Evolutionary conservation across 805 yeast species (phyloP).

Genomic region (Yamadazyma ubonensis): DNA sequence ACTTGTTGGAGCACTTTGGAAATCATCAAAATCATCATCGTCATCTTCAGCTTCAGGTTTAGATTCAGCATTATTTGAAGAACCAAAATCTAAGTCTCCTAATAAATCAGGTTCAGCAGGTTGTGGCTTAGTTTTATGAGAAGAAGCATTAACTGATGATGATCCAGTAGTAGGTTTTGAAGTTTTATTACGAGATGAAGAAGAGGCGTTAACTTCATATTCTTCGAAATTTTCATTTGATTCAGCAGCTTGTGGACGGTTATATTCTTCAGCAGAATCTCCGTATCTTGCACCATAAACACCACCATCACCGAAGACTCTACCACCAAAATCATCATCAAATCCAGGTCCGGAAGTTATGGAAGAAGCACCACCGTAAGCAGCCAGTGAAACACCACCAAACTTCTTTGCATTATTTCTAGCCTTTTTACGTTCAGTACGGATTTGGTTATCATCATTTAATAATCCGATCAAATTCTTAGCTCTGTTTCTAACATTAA

Average conservation of each 20-base stretch:
- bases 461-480: constrained; percentile 69
- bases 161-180: constrained; percentile 39
- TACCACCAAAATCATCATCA: constrained; percentile 49
- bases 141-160: constrained; percentile 32
- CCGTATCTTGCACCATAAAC: constrained; percentile 66
- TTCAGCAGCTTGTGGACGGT: constrained; percentile 20
- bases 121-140: constrained; percentile 26
- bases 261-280: constrained; percentile 49
- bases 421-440: constrained; percentile 89
- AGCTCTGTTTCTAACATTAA: constrained; percentile 89
- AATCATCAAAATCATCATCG: constrained; percentile 78
- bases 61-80: constrained; percentile 15
- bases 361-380: constrained; percentile 51
- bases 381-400: constrained; percentile 65
- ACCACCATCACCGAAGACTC: constrained; percentile 72
- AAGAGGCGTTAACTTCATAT: constrained; percentile 46
- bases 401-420: constrained; percentile 80
- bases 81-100: constrained; percentile 46
- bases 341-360: constrained; percentile 34
- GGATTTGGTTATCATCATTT: constrained; percentile 70
- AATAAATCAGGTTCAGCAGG: constrained; percentile 49
- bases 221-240: constrained; percentile 53
- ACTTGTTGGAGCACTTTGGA: constrained; percentile 61
- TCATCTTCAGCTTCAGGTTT: constrained; percentile 28
- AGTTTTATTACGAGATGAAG: constrained; percentile 20